Evolutionary conservation across 805 yeast genomes (phyloP), one percentile per base, ranked within the genome.

Genomic region (Saturnispora ahearnii): DNA sequence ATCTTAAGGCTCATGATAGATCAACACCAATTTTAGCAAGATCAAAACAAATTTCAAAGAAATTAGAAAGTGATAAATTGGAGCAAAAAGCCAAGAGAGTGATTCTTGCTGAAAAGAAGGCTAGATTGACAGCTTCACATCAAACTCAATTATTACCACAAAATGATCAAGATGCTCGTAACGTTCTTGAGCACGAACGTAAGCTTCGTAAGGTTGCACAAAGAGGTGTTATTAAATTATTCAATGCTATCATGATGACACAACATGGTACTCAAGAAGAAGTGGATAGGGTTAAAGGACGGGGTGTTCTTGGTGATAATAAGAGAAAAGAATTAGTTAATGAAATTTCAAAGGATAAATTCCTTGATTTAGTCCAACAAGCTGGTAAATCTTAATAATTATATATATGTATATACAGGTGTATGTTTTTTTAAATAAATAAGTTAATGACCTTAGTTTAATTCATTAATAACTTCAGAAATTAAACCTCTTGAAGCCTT

Each of bases 11-110:
- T 0, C 85, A 91, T 59, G 88, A 85, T 61, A 75, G 97, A 61
- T 77, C 77, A 42, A 96, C 90, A 63, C 99, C 99, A 3, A 87
- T 91, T 50, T 74, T 91, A 68, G 90, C 91, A 7, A 81, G 98
- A 67, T 73, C 78, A 24, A 85, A 86, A 60, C 85, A 84, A 56
- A 73, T 76, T 40, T 53, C 81, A 46, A 83, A 82, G 67, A 82
- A 86, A 56, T 74, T 85, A 50, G 96, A 90, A 57, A 76, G 81
- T 31, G 87, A 86, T 46, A 86, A 84, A 60, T 70, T 93, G 43
- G 97, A 91, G 58, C 77, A 79, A 52, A 86, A 88, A 63, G 98
- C 96, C 10, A 81, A 79, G 59, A 74, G 83, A 56, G 78, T 81
- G 21, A 53, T 91, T 15, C 66, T 79, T 12, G 74, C 77, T 2